Evolutionary conservation across 169 alveolate genomes (phyloP).

Genomic region (Miamiensis avidus): DNA sequence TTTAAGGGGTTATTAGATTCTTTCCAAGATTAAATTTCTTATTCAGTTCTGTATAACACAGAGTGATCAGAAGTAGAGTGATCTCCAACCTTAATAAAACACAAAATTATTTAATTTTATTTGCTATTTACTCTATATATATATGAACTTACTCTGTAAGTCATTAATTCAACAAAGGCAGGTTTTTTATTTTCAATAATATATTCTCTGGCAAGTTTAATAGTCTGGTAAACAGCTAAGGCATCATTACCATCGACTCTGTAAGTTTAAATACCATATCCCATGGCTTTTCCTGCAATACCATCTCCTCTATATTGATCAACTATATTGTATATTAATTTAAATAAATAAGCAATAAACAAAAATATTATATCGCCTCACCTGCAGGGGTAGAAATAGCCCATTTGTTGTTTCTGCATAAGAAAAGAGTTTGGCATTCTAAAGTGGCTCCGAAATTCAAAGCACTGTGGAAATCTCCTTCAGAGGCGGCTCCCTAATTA

Average conservation of each 20-base stretch:
- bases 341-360: not conserved
- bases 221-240: slow-evolving; percentile 93
- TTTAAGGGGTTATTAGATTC: slow-evolving; percentile 72
- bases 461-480: slow-evolving; percentile 96
- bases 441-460: slow-evolving; percentile 95
- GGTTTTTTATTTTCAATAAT: slow-evolving; percentile 81
- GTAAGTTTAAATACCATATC: slow-evolving; percentile 92
- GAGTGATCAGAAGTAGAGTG: slow-evolving; percentile 97
- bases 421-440: slow-evolving; percentile 91
- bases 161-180: slow-evolving; percentile 91
- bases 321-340: slow-evolving; percentile 28
- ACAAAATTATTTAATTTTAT: no score
- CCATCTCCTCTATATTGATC: slow-evolving; percentile 97
- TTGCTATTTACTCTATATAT: not conserved
- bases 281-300: slow-evolving; percentile 94
- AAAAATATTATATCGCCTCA: not conserved
- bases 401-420: slow-evolving; percentile 95
- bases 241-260: slow-evolving; percentile 93
- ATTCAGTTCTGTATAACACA: slow-evolving; percentile 86
- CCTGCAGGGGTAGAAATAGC: slow-evolving; percentile 94
- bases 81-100: slow-evolving; percentile 80
- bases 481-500: slow-evolving; percentile 96
- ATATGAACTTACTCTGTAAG: slow-evolving; percentile 79
- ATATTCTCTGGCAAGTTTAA: slow-evolving; percentile 89
- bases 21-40: slow-evolving; percentile 88